Evolutionary conservation across 495 filamentous ascomycete genomes (phyloP), one percentile per base, ranked within the genome.

Genomic region (Penicillium atrosanguineum): DNA sequence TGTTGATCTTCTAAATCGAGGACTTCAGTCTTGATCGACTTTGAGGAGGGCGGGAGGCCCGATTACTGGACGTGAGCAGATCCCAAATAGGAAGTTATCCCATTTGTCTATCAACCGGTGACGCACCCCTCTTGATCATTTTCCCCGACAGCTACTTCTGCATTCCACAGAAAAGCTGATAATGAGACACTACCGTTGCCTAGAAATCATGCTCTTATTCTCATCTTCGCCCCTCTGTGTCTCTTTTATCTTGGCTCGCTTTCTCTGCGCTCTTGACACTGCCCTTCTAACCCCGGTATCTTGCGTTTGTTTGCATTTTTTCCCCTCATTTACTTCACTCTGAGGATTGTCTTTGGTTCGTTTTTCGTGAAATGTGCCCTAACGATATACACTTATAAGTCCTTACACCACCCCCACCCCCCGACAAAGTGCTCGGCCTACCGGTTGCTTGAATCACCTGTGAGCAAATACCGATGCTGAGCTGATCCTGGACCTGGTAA

Each of bases 181-280:
- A 14, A 43, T 9, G 20, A 50, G 39, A 48, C 25, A 34, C 29
- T 11, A 37, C 40, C 34, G 18, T 52, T 26, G 45, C 38, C 48
- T 62, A 31, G 44, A 48, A 50, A 19, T 9, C 55, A 59, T 50
- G 40, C 23, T 53, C 55, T 53, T 43, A 59, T 50, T 59, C 45
- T 56, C 36, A 18, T 47, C 38, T 36, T 46, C 16, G 37, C 42
- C 49, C 49, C 19, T 41, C 16, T 21, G 20, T 15, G 8, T n/a
- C 16, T 8, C 26, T 41, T 43, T 8, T 9, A 44, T 46, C n/a
- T 46, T 28, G 3, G 4, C 21, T 40, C 31, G 12, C 31, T 34
- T 34, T 34, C 9, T 34, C 12, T 34, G 31, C 11, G 11, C 31
- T 14, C 31, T 34, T 34, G 11, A 34, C 8, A 34, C 11, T 31